Conservation (phyloP, 345 rosid genomes). For the Aurinia saxatilis region DNA sequence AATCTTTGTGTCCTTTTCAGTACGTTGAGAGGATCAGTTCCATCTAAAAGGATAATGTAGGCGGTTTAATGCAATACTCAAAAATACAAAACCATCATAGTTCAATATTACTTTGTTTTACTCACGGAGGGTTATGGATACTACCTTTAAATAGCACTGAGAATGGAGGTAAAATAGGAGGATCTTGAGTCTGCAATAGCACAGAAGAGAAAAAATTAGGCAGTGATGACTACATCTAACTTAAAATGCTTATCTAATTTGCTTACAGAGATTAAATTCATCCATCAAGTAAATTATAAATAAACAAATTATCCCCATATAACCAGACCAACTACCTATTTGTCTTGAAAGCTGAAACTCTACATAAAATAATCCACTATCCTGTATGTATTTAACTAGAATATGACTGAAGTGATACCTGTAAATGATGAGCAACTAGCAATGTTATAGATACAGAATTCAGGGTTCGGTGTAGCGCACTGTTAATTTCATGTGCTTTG, state of each 20-base stretch:
- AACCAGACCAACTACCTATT: not conserved
- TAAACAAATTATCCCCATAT: not conserved
- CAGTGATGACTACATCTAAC: not conserved
- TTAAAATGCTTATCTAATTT: not conserved
- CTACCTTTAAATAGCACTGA: slow-evolving; percentile 45
- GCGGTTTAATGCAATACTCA: no score
- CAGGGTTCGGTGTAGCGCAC: slow-evolving; percentile 34
- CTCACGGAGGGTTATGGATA: not conserved
- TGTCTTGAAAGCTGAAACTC: not conserved
- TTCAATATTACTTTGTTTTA: not conserved
- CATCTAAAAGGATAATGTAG: slow-evolving; percentile 35
- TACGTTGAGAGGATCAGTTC: slow-evolving; percentile 33
- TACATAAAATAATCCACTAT: not conserved
- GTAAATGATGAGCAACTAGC: slow-evolving; percentile 51
- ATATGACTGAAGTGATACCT: slow-evolving; percentile 27
- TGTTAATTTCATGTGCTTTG: slow-evolving; percentile 43
- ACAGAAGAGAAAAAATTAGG: slow-evolving; percentile 14
- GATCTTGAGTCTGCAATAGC: slow-evolving; percentile 40
- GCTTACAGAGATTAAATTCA: not conserved
- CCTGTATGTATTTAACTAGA: not conserved
- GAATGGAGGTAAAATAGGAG: slow-evolving; percentile 59
- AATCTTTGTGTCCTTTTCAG: slow-evolving; percentile 27
- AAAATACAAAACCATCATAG: not conserved
- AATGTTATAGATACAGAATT: slow-evolving; percentile 45
- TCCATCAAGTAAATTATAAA: not conserved